Conservation (phyloP, 2,329 filamentous ascomycete species). For the Aureobasidium sp. region DNA sequence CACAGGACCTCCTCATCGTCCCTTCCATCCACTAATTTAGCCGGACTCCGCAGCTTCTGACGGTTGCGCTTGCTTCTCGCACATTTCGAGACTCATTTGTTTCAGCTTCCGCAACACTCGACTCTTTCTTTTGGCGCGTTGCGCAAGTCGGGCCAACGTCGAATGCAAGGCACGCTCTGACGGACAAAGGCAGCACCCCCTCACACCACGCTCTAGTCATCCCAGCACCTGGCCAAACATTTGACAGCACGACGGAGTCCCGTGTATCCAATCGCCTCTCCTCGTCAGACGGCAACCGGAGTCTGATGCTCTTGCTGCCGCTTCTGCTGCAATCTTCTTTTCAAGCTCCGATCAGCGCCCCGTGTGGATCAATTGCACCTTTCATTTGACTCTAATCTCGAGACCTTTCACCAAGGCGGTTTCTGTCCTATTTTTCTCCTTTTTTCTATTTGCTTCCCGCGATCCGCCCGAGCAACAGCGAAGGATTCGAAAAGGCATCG, state of each 20-base stretch:
- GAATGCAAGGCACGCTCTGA: constrained; percentile 19
- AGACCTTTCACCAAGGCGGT: constrained; percentile 6
- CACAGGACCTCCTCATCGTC: background rate
- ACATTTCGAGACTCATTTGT: constrained; percentile 5
- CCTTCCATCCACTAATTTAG: background rate
- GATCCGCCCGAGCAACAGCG: background rate
- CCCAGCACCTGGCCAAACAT: constrained; percentile 16
- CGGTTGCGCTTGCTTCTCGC: background rate
- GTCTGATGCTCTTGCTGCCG: constrained; percentile 15
- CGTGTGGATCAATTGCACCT: constrained; percentile 13
- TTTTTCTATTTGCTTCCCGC: background rate
- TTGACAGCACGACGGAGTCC: constrained; percentile 10
- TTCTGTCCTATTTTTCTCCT: background rate
- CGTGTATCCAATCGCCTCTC: constrained; percentile 14
- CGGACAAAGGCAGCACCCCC: constrained; percentile 17
- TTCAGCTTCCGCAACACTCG: constrained; percentile 11
- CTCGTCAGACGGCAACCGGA: constrained; percentile 7
- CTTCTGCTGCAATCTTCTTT: constrained; percentile 13
- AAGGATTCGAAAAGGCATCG: background rate
- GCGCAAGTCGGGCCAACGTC: constrained; percentile 14
- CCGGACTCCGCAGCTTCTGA: background rate
- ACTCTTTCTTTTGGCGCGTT: constrained; percentile 11
- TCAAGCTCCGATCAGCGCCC: constrained; percentile 8
- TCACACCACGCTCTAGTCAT: constrained; percentile 17
- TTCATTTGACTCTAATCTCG: background rate